Evolutionary conservation across 371 early-diverging fungal genomes (phyloP).

Genomic region (Mucor circinelloides): DNA sequence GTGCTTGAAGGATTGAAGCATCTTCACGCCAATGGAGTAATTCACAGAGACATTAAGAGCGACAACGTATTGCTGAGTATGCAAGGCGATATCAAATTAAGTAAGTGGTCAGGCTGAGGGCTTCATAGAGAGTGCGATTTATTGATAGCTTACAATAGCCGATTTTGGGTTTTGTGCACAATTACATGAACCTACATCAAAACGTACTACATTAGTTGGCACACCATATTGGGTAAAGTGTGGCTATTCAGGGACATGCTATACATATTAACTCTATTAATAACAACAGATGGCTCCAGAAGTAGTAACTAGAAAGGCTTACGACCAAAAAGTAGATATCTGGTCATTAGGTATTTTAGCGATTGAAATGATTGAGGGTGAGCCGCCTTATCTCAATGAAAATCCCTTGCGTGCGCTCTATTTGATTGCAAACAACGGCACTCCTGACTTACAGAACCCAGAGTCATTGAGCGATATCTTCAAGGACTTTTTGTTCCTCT

Average conservation of each 20-base stretch:
- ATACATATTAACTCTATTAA: background rate
- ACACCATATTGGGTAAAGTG: conserved; percentile 83
- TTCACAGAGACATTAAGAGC: conserved; percentile 97
- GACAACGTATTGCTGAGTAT: conserved; percentile 92
- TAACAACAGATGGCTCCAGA: conserved; percentile 87
- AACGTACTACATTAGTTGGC: conserved; percentile 92
- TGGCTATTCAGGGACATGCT: background rate
- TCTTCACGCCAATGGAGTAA: conserved; percentile 93
- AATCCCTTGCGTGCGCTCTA: conserved; percentile 87
- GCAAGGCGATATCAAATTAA: conserved; percentile 92
- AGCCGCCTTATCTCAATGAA: conserved; percentile 95
- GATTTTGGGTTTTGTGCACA: conserved; percentile 98
- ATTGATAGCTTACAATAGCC: conserved; percentile 42
- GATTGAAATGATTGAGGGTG: conserved; percentile 93
- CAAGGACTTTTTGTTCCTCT: conserved; percentile 78
- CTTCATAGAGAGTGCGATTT: background rate
- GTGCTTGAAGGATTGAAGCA: conserved; percentile 89
- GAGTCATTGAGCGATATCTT: conserved; percentile 77
- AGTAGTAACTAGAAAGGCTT: conserved; percentile 91
- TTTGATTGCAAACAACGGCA: conserved; percentile 94
- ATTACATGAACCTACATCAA: conserved; percentile 75
- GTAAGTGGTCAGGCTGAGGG: conserved; percentile 63
- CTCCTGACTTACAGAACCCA: conserved; percentile 89
- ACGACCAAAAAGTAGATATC: conserved; percentile 93
- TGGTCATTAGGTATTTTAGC: conserved; percentile 98